These are phyloP conservation scores for Ceratocystis lukuohia DNA, from an alignment of 2,329 filamentous ascomycete genomes.

Conservation along the genomic window DNA sequence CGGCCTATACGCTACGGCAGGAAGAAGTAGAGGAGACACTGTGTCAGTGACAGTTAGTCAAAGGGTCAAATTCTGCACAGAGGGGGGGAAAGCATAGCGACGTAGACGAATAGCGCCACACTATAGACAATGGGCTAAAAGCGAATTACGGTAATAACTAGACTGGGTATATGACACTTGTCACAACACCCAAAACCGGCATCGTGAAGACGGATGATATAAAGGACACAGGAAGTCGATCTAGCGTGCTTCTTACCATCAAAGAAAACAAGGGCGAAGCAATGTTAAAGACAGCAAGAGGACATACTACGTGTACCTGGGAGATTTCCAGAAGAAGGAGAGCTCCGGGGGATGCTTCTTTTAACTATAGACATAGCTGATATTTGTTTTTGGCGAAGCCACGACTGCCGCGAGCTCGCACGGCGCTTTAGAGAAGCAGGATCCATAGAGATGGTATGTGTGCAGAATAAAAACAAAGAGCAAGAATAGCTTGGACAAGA, in stretches of 20 bases:
- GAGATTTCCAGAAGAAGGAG: not conserved
- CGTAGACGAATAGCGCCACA: too few relatives aligned
- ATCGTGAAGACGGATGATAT: too few relatives aligned
- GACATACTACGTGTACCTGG: not conserved
- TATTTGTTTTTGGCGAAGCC: not conserved
- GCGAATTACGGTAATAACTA: too few relatives aligned
- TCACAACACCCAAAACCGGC: too few relatives aligned
- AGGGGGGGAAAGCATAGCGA: too few relatives aligned
- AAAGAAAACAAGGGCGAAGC: too few relatives aligned
- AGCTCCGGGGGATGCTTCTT: not conserved
- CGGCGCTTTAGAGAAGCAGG: not conserved
- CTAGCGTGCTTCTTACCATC: too few relatives aligned
- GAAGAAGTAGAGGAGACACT: not conserved
- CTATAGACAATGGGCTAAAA: too few relatives aligned
- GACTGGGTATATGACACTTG: too few relatives aligned
- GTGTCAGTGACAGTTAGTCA: not conserved
- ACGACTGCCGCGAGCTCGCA: not conserved
- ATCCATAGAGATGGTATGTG: not conserved
- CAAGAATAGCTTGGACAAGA: not conserved
- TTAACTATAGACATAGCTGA: not conserved
- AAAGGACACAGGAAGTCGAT: too few relatives aligned
- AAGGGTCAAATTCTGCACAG: too few relatives aligned
- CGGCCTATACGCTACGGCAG: not conserved
- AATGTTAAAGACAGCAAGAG: not conserved
- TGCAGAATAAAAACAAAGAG: not conserved